Evolutionary conservation across 371 early-diverging fungal species (phyloP), one percentile per base, ranked within the genome.

Genomic region (Rhizopus stolonifer): DNA sequence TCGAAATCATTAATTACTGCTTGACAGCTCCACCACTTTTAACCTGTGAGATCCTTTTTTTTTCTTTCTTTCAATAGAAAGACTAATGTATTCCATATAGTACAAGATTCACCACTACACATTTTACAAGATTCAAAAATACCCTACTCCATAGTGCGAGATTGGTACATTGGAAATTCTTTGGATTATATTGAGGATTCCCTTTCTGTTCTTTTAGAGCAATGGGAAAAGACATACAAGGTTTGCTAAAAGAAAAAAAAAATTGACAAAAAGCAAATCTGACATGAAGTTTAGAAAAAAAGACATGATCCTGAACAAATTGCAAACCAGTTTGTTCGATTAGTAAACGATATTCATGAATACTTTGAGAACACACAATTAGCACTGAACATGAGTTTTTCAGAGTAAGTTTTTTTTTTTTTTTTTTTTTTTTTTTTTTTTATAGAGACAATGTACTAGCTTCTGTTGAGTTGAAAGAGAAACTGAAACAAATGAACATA

Each of bases 121-220:
- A 23, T 29, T n/a, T 32, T 61, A 3, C 53, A 61, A 14, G 42
- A 56, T 23, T 53, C 56, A 7, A 34, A 42, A 26, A 1, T 52
- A 32, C 62, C 62, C 15, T 36, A 39, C 14, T 13, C 26, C 23
- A 18, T 47, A 2, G 53, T 61, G 4, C 62, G 56, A 22, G 52
- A 56, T 15, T 61, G 56, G 56, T 61, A 61, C 14, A 38, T 53
- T 32, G 45, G 46, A 7, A 62, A 36, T 31, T 34, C 63, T 23
- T 25, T 58, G 8, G 50, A 62, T n/a, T 62, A 62, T 9, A 19
- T 62, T 4, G 54, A 58, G 25, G 46, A 19, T 1, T 57, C 57
- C n/a, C 10, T 62, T 4, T 32, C 17, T 17, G n/a, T 45, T 5
- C 40, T 62, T 33, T 31, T 49, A 1, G 25, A 39, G 3, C 54